A percentile compares a stretch with the other conserved stretches of the same genome.
These are phyloP conservation scores for Colletotrichum shisoi DNA, from an alignment of 2,329 filamentous ascomycete species.

Conservation along the genomic window DNA sequence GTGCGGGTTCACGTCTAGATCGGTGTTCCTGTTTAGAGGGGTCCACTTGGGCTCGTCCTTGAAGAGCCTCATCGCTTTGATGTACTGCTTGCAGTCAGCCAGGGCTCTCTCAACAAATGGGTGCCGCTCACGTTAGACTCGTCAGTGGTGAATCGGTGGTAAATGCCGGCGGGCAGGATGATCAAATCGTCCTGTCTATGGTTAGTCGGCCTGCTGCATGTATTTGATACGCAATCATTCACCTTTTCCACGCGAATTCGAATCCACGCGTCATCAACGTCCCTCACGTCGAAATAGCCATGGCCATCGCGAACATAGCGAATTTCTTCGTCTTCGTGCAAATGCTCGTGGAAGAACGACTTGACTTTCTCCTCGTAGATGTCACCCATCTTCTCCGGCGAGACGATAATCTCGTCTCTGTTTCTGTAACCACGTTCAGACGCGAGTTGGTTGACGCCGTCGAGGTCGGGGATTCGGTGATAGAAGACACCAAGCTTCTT, in stretches of 20 bases:
- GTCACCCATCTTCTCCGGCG: constrained; percentile 82
- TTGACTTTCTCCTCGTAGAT: constrained; percentile 94
- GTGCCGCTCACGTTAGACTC: constrained; percentile 77
- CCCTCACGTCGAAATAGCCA: constrained; percentile 93
- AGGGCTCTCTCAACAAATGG: neutral
- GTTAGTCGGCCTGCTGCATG: neutral
- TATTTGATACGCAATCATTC: neutral
- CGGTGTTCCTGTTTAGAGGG: constrained; percentile 79
- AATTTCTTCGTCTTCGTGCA: constrained; percentile 99
- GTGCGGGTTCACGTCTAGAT: constrained; percentile 80
- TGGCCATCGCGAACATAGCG: constrained; percentile 87
- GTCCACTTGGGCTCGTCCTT: constrained; percentile 99
- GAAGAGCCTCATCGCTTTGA: constrained; percentile 95
- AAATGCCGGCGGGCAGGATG: constrained; percentile 92
- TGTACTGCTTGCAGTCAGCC: constrained; percentile 68
- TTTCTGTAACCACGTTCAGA: constrained; percentile 84
- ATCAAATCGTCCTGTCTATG: constrained; percentile 75
- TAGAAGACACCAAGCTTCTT: constrained; percentile 81
- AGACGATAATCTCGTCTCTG: constrained; percentile 90
- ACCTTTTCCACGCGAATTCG: constrained; percentile 83
- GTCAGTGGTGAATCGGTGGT: constrained; percentile 96
- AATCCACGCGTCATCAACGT: constrained; percentile 85
- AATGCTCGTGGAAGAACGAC: constrained; percentile 90
- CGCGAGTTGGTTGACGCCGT: constrained; percentile 77
- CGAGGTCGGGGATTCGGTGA: constrained; percentile 69